These are phyloP conservation scores for Phellopilus nigrolimitatus DNA, from an alignment of 1,284 basidiomycete genomes.

Conservation along the genomic window DNA sequence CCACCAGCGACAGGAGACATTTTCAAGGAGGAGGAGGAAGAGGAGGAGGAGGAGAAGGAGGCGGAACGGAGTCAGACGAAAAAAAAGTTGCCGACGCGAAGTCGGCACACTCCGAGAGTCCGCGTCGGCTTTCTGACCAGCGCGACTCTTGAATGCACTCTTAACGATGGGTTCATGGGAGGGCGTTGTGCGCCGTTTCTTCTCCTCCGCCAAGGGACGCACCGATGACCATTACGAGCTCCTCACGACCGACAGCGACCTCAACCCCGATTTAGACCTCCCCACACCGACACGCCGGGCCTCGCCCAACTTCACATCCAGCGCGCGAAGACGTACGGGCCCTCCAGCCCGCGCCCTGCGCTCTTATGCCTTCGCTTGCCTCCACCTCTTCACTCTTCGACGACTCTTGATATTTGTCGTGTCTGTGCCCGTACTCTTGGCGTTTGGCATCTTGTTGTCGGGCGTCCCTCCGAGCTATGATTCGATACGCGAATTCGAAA, in stretches of 20 bases:
- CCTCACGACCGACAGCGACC: too few relatives aligned
- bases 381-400: conserved; percentile 26
- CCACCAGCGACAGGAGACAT: conserved; percentile 13
- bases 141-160: too few relatives aligned
- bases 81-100: background rate
- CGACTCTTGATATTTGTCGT: conserved; percentile 27
- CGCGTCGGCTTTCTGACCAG: too few relatives aligned
- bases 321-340: too few relatives aligned
- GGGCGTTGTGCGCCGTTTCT: too few relatives aligned
- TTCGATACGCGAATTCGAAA: conserved; percentile 29
- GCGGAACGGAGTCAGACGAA: background rate
- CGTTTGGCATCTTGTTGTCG: conserved; percentile 33
- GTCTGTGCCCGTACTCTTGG: conserved; percentile 27
- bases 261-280: too few relatives aligned
- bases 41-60: too few relatives aligned
- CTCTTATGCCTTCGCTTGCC: conserved; percentile 13
- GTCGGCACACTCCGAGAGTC: too few relatives aligned
- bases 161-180: too few relatives aligned
- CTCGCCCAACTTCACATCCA: conserved; percentile 3
- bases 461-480: conserved; percentile 38
- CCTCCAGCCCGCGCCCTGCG: conserved; percentile 11
- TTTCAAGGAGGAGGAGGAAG: background rate
- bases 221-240: too few relatives aligned
- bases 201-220: too few relatives aligned
- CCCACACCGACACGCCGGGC: conserved; percentile 7